phyloP scores from a whole-genome alignment of 2,329 filamentous ascomycete species.

The Xylaria sp. region DNA sequence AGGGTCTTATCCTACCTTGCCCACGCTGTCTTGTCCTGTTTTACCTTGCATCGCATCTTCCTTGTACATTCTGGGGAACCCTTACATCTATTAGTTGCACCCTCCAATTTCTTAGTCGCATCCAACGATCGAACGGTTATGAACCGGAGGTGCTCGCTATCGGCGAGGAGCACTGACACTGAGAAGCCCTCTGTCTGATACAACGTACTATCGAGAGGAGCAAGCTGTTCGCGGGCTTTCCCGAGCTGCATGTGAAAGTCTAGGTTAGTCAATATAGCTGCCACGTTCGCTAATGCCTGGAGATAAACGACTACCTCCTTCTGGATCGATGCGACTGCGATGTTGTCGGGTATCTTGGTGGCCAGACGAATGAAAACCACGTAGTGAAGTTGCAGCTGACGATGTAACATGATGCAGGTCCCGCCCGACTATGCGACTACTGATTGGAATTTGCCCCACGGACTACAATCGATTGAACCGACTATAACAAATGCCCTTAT shows the following conservation, averaged over 20 bases:
- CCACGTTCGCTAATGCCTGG: conserved; percentile 6
- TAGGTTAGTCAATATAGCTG: conserved; percentile 31
- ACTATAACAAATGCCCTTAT: conserved; percentile 31
- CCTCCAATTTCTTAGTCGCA: conserved; percentile 26
- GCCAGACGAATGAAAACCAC: conserved; percentile 16
- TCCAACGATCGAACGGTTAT: conserved; percentile 14
- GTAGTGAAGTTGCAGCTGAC: conserved; percentile 37
- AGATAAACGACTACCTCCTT: conserved; percentile 13
- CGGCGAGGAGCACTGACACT: conserved; percentile 14
- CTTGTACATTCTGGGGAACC: conserved; percentile 41
- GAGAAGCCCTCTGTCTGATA: conserved; percentile 1
- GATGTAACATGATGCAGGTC: conserved; percentile 38
- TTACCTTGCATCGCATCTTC: conserved; percentile 19
- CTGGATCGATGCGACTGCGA: conserved; percentile 29
- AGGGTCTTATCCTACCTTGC: conserved; percentile 13
- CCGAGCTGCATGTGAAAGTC: conserved; percentile 8
- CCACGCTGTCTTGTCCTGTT: conserved; percentile 14
- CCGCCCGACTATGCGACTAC: conserved; percentile 29
- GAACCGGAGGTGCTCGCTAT: conserved; percentile 18
- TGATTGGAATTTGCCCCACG: conserved; percentile 24
- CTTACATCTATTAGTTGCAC: conserved; percentile 29
- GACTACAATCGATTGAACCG: conserved; percentile 20
- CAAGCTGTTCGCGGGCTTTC: conserved; percentile 9
- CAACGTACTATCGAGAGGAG: conserved; percentile 7
- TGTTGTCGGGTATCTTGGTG: conserved; percentile 14